These are phyloP conservation scores for Phytophthora ohioensis DNA, from an alignment of 352 stramenopile species.

Conservation along the genomic window DNA sequence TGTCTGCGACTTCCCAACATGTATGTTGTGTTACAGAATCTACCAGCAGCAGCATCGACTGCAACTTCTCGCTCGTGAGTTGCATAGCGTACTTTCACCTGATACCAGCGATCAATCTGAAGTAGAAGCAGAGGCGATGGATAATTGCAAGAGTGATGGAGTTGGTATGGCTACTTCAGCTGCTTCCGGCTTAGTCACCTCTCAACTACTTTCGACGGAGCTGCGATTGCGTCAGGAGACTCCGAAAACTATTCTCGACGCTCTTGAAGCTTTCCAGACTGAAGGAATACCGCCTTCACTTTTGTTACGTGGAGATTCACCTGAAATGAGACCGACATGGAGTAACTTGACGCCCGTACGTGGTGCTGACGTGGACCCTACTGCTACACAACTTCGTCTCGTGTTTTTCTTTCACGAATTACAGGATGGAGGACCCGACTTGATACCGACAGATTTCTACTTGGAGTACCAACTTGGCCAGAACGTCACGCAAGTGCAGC, in stretches of 20 bases:
- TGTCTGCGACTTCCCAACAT: conserved; percentile 69
- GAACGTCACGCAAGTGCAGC: conserved; percentile 56
- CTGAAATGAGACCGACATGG: conserved; percentile 25
- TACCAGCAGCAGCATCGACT: conserved; percentile 78
- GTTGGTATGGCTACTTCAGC: conserved; percentile 29
- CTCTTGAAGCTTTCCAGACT: conserved; percentile 30
- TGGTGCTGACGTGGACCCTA: conserved; percentile 77
- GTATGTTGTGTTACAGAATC: conserved; percentile 78
- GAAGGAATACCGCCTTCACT: conserved; percentile 36
- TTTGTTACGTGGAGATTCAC: conserved; percentile 24
- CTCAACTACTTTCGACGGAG: conserved; percentile 31
- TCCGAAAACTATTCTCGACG: conserved; percentile 20
- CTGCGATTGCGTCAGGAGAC: conserved; percentile 16
- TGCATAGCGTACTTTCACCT: conserved; percentile 37
- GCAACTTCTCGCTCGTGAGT: conserved; percentile 51
- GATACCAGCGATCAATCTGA: conserved; percentile 5
- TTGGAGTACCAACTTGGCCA: conserved; percentile 86
- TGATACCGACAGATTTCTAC: conserved; percentile 73
- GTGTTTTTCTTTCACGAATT: conserved; percentile 89
- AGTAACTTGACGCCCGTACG: conserved; percentile 21
- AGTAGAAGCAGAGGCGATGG: not conserved
- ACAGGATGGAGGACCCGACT: conserved; percentile 66
- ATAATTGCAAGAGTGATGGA: conserved; percentile 3
- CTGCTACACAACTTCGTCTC: conserved; percentile 66
- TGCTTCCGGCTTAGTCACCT: conserved; percentile 13